Evolutionary conservation across 2,329 filamentous ascomycete genomes (phyloP).

Genomic region (Aspergillus aculeatinus): DNA sequence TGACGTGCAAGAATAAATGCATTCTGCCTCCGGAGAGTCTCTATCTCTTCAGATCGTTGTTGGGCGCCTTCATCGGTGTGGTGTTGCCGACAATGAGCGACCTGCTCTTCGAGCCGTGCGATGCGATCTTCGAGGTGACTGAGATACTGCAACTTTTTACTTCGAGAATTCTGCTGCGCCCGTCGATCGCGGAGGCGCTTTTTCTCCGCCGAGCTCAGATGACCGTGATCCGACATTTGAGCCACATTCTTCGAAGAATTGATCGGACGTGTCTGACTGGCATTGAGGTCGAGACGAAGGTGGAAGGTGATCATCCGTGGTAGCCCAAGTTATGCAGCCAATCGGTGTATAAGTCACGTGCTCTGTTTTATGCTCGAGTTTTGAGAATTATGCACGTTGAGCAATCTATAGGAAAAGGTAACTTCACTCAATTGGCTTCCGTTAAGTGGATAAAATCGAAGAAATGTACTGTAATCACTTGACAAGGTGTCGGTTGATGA

Average conservation of each 20-base stretch:
- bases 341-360: no score
- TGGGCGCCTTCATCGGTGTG: constrained; percentile 22
- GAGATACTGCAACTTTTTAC: constrained; percentile 23
- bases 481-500: no score
- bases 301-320: no score
- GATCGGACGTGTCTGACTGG: no score
- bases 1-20: constrained; percentile 21
- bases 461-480: no score
- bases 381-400: no score
- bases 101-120: constrained; percentile 20
- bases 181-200: constrained; percentile 30
- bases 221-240: background rate
- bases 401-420: no score
- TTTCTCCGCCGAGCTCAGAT: background rate
- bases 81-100: constrained; percentile 25
- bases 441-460: no score
- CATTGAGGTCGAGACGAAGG: no score
- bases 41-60: constrained; percentile 21
- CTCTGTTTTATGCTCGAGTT: no score
- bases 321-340: no score
- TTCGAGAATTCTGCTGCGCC: constrained; percentile 28
- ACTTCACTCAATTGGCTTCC: no score
- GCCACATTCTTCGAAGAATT: background rate
- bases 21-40: constrained; percentile 24
- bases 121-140: constrained; percentile 20